Evolutionary conservation across 441 rosid species (phyloP), one percentile per base, ranked within the genome.

Genomic region (Populus hybrid): DNA sequence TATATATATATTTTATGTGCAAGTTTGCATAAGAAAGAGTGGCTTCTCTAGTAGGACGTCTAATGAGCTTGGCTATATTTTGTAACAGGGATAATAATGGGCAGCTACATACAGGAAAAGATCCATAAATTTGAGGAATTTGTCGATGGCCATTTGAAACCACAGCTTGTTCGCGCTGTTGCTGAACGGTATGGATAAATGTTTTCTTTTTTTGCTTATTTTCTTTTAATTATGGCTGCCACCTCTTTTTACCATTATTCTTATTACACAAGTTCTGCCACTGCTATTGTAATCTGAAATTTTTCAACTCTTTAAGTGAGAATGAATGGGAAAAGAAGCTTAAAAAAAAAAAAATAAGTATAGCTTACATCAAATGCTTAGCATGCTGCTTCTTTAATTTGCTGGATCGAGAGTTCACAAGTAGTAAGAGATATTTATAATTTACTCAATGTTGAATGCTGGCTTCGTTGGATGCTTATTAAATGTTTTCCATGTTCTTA

Each of bases 61-160:
- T 16, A 53, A 5, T 7, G 18, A n/a, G 8, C 12, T 26, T 53
- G 10, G 57, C 0, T 4, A 34, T 65, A 3, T 18, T 74, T 35
- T 40, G 10, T 36, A 38, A 14, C 24, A 67, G 67, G 73, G 70
- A 28, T 74, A 20, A 66, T 38, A 38, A 89, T 91, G 97, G 93
- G 85, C 5, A 81, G 79, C 79, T 77, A 81, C 57, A 86, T 82
- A 7, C 88, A 81, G 66, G 89, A 85, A 69, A 92, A 95, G 77
- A 77, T 92, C 67, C 90, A 85, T 77, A 91, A 84, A 73, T 92
- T 89, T 72, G 99, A 95, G 87, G 98, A 93, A 77, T 92, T 93
- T 61, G 88, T 95, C 18, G 99, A 95, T 81, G 80, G 87, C 59
- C 89, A 91, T 68, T 82, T 95, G 80, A 95, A 95, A 77, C 98